These are phyloP conservation scores for Ricinus communis DNA, from an alignment of 345 rosid species.

Conservation along the genomic window DNA sequence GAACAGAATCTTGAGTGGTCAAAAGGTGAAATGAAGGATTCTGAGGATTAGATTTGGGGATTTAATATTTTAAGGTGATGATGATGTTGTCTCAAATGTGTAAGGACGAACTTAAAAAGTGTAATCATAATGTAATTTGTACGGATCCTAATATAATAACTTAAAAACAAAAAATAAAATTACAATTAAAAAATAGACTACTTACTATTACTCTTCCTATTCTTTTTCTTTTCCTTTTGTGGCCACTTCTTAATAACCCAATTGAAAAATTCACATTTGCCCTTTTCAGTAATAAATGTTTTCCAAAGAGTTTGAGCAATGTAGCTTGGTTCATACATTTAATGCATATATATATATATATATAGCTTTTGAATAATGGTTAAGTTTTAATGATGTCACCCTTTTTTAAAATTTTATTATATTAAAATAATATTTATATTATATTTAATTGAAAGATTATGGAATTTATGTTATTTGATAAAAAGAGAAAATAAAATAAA, in stretches of 20 bases:
- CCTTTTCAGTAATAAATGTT: too few species aligned
- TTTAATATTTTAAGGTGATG: conserved; percentile 20
- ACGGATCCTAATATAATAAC: conserved; percentile 10
- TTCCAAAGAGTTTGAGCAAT: too few species aligned
- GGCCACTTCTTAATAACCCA: background rate
- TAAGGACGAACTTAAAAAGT: conserved; percentile 7
- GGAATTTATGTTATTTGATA: too few species aligned
- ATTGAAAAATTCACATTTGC: background rate
- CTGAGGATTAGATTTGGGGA: conserved; percentile 27
- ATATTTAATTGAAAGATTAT: too few species aligned
- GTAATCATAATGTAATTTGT: conserved; percentile 14
- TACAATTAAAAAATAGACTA: too few species aligned
- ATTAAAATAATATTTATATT: too few species aligned
- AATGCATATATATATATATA: too few species aligned
- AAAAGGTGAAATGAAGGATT: conserved; percentile 28
- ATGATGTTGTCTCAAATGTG: conserved; percentile 12
- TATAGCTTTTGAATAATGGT: too few species aligned
- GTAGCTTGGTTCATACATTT: too few species aligned
- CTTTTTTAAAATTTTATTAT: too few species aligned
- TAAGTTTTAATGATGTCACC: too few species aligned
- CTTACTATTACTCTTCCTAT: background rate
- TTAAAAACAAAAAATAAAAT: background rate
- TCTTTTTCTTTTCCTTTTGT: background rate
- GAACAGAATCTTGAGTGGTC: conserved; percentile 45
- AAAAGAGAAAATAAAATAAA: too few species aligned